phyloP scores from a whole-genome alignment of 371 early-diverging fungal genomes.

The Mortierella sp. region DNA sequence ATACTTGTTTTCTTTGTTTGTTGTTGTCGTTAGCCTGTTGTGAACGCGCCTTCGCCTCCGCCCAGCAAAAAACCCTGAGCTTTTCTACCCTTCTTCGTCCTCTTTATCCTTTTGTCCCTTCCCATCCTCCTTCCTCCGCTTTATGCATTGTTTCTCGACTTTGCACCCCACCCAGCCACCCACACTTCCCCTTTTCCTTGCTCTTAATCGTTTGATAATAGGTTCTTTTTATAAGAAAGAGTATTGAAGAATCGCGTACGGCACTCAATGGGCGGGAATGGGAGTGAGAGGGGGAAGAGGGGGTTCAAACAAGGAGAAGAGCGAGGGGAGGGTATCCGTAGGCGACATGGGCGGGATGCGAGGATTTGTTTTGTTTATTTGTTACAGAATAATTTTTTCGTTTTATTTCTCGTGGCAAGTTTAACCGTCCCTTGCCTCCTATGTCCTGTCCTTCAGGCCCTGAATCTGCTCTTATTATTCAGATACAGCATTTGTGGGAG shows the following conservation, averaged over 20 bases:
- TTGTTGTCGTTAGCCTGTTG: neutral
- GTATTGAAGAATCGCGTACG: too few relatives aligned
- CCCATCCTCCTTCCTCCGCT: neutral
- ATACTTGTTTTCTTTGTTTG: neutral
- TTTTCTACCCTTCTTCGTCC: neutral
- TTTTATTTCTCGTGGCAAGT: too few relatives aligned
- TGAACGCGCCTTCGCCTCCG: neutral
- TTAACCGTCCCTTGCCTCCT: too few relatives aligned
- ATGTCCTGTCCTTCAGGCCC: too few relatives aligned
- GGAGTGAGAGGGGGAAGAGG: neutral
- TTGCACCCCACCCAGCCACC: neutral
- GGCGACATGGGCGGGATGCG: neutral
- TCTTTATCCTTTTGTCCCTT: too few relatives aligned
- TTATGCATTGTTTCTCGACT: slow-evolving; percentile 1
- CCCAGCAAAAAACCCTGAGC: neutral
- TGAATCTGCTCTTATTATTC: too few relatives aligned
- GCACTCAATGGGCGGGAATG: neutral
- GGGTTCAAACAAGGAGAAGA: neutral
- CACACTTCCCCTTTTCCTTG: neutral
- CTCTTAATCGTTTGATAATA: too few relatives aligned
- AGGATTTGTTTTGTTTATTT: too few relatives aligned
- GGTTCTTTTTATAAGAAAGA: too few relatives aligned
- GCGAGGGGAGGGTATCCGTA: neutral
- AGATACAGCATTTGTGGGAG: too few relatives aligned
- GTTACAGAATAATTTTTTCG: too few relatives aligned